Evolutionary conservation across 441 rosid species (phyloP).

Genomic region (Euphorbia schlechtendalii): DNA sequence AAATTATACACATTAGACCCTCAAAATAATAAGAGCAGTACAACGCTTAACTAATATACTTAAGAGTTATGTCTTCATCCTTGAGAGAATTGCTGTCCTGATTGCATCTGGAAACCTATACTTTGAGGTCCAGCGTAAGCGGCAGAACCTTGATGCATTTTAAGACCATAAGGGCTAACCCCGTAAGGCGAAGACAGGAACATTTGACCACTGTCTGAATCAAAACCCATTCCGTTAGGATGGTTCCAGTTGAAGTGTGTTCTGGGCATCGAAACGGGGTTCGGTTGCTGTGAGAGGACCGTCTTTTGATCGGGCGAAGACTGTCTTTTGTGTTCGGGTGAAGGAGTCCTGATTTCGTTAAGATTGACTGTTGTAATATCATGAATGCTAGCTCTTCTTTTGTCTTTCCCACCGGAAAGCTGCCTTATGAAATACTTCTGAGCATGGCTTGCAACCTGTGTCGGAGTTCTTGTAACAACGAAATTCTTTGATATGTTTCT

Average conservation of each 20-base stretch:
- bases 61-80: conserved; percentile 28
- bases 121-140: conserved; percentile 37
- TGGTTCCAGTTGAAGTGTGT: conserved; percentile 51
- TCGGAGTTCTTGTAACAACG: conserved; percentile 79
- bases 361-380: conserved; percentile 85
- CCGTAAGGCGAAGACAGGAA: conserved; percentile 31
- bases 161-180: conserved; percentile 32
- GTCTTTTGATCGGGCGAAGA: conserved; percentile 37
- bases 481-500: conserved; percentile 86
- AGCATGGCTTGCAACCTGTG: conserved; percentile 98
- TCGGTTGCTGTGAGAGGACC: conserved; percentile 30
- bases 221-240: conserved; percentile 30
- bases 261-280: conserved; percentile 27
- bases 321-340: conserved; percentile 39
- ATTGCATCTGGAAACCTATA: conserved; percentile 41
- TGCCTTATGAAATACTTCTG: conserved; percentile 95
- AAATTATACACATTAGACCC: too few relatives aligned
- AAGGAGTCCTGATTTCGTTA: conserved; percentile 41
- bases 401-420: conserved; percentile 88
- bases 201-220: conserved; percentile 32
- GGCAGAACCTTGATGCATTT: conserved; percentile 30
- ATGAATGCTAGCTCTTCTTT: conserved; percentile 92
- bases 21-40: conserved; percentile 7
- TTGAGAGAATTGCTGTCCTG: conserved; percentile 34
- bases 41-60: conserved; percentile 25